Evolutionary conservation across 805 yeast species (phyloP), one percentile per base, ranked within the genome.

Genomic region (Jamesozyma rosinii): DNA sequence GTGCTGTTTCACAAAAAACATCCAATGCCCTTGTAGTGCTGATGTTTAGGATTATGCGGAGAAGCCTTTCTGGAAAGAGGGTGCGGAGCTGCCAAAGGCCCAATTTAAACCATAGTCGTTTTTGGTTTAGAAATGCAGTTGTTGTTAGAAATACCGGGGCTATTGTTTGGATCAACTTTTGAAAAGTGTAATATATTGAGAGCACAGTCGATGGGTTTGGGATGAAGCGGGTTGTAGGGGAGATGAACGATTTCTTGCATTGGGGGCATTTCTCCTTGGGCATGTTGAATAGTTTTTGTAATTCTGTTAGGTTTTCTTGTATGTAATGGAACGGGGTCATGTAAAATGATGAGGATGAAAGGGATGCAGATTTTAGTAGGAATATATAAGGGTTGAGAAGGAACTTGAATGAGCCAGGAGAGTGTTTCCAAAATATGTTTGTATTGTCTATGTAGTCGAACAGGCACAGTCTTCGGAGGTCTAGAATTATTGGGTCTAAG

Each of bases 1-100:
- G 44, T 37, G 44, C 37, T 4, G 59, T 48, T 19, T 53, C 51
- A 17, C 46, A 40, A 41, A 53, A 59, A 1, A 58, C 57, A 44
- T 59, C 62, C 19, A 59, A 39, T 1, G 60, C 58, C 35, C 49
- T 55, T 14, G 64, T 53, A 11, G 58, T 57, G 35, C 56, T 49
- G 14, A 52, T 52, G 34, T 54, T 49, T 22, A 58, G 38, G 19
- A 58, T 10, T n/a, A 44, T 32, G 35, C 56, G 43, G 22, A 59
- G 37, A 15, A 46, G 46, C n/a, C 39, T 46, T 39, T 59, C 64
- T 5, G 63, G 60, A 26, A 59, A 58, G 10, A 59, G 26, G 20
- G 50, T 44, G 24, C 63, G 42, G 27, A 59, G 40, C 44, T 57
- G 62, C 55, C 56, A 53, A 14, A 59, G 30, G 2, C 59, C 59